phyloP scores from a whole-genome alignment of 306 rosid genomes.

The Aeschynomene evenia region DNA sequence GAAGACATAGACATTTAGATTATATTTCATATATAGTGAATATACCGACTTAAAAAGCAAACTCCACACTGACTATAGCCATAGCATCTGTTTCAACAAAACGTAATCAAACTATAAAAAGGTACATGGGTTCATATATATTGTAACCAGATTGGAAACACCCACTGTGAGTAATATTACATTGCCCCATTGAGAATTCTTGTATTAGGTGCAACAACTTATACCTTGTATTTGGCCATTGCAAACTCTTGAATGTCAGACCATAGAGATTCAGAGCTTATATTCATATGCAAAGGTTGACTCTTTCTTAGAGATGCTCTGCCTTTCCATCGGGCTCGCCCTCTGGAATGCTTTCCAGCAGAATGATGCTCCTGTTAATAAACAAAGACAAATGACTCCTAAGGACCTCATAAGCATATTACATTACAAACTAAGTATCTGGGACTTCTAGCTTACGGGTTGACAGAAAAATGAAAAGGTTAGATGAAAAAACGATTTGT shows the following conservation, averaged over 20 bases:
- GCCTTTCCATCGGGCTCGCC: slow-evolving; percentile 60
- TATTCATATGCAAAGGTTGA: slow-evolving; percentile 46
- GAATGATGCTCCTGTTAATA: slow-evolving; percentile 63
- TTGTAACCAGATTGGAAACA: neutral
- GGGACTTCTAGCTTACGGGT: neutral
- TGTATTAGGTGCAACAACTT: neutral
- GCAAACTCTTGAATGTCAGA: slow-evolving; percentile 67
- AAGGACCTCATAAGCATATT: neutral
- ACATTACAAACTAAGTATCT: neutral
- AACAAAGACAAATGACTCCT: neutral
- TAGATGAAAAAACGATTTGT: neutral
- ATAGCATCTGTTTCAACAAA: slow-evolving; percentile 1
- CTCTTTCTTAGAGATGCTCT: slow-evolving; percentile 51
- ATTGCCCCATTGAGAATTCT: neutral
- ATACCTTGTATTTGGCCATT: slow-evolving; percentile 72
- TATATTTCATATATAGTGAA: neutral
- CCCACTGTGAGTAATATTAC: neutral
- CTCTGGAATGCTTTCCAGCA: slow-evolving; percentile 55
- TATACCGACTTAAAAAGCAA: neutral
- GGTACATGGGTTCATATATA: neutral
- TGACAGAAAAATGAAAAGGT: neutral
- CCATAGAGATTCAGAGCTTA: slow-evolving; percentile 79
- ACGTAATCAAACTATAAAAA: neutral
- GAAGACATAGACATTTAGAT: neutral
- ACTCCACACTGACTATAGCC: neutral